These are phyloP conservation scores for Neurospora pannonica DNA, from an alignment of 495 filamentous ascomycete genomes.

Conservation along the genomic window DNA sequence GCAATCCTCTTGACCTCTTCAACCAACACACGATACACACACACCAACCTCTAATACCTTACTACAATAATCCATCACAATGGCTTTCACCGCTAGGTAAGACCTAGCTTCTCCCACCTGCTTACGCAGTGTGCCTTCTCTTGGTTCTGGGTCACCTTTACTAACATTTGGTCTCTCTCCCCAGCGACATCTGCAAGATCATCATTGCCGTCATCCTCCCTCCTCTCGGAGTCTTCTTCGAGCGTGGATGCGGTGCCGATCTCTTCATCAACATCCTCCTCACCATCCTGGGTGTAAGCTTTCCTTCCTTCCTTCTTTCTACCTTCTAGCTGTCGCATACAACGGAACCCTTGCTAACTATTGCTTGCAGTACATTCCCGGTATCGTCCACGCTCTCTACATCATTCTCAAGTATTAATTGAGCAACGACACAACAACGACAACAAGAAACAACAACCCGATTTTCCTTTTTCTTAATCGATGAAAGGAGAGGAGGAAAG, in stretches of 20 bases:
- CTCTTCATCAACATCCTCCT: conserved; percentile 87
- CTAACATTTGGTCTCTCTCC: neutral
- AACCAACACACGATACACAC: neutral
- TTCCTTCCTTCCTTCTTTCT: neutral
- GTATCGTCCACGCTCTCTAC: conserved; percentile 57
- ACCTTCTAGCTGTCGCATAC: neutral
- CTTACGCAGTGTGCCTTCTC: neutral
- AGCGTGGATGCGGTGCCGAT: conserved; percentile 79
- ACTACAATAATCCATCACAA: conserved; percentile 22
- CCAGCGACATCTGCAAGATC: conserved; percentile 86
- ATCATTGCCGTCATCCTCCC: conserved; percentile 81
- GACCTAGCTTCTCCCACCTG: conserved; percentile 2
- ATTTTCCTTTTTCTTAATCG: neutral
- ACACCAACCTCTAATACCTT: neutral
- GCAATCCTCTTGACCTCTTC: neutral
- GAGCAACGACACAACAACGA: neutral
- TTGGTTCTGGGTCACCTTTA: neutral
- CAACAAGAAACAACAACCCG: neutral
- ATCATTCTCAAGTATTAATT: conserved; percentile 41
- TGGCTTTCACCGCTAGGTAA: conserved; percentile 60
- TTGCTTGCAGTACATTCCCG: conserved; percentile 35
- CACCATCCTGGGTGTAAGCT: conserved; percentile 68
- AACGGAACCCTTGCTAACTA: neutral
- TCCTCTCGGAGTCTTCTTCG: conserved; percentile 81
- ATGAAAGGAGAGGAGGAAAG: neutral